Conservation (phyloP, 495 filamentous ascomycete species). For the Neurospora tetrasperma region DNA sequence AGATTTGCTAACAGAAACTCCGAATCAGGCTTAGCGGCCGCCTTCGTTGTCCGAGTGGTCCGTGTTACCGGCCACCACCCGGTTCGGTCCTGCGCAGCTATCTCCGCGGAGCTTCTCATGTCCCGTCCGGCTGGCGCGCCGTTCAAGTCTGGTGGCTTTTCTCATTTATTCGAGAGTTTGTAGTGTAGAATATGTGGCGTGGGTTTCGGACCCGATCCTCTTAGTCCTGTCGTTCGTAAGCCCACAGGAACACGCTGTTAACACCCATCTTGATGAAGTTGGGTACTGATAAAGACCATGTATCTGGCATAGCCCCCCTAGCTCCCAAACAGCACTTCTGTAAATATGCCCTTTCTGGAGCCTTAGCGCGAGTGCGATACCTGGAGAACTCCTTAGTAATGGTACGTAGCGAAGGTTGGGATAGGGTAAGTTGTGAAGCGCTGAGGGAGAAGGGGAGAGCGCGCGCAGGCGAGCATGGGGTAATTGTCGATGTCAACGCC, state of each 20-base stretch:
- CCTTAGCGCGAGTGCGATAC: too few species aligned
- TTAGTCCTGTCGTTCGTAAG: conserved; percentile 4
- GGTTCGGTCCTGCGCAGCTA: background rate
- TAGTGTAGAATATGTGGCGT: conserved; percentile 6
- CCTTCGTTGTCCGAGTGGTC: background rate
- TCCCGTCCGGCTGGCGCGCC: too few species aligned
- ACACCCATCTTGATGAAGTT: conserved; percentile 19
- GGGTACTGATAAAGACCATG: background rate
- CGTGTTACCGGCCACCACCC: background rate
- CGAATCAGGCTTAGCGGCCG: conserved; percentile 10
- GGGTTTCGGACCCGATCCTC: conserved; percentile 9
- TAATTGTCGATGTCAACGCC: background rate
- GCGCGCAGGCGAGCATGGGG: too few species aligned
- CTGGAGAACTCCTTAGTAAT: too few species aligned
- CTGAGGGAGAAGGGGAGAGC: too few species aligned
- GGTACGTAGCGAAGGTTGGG: too few species aligned
- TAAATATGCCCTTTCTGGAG: too few species aligned
- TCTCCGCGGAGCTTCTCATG: background rate
- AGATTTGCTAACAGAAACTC: conserved; percentile 27
- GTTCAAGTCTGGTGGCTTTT: too few species aligned
- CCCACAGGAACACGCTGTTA: conserved; percentile 26
- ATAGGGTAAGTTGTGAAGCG: too few species aligned
- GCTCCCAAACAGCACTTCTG: too few species aligned
- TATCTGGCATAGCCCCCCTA: too few species aligned
- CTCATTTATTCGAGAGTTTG: conserved; percentile 8